These are phyloP conservation scores for Ogataea paradorogensis DNA, from an alignment of 805 yeast species.

Conservation along the genomic window DNA sequence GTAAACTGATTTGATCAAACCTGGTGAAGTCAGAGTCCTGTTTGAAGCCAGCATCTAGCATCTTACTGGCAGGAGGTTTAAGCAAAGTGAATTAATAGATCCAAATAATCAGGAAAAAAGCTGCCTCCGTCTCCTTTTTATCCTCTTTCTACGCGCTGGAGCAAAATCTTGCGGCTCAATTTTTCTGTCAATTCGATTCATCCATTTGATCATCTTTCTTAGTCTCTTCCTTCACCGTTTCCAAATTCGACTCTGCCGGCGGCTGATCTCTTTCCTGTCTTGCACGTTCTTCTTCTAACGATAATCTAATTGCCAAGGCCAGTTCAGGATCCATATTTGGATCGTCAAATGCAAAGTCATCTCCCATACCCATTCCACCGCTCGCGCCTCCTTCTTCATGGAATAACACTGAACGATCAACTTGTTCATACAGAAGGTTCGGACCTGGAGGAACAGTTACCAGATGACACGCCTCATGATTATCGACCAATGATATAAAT, in stretches of 20 bases:
- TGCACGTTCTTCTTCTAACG: constrained; percentile 90
- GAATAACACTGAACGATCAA: constrained; percentile 73
- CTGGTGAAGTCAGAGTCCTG: constrained; percentile 8
- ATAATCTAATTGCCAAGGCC: constrained; percentile 91
- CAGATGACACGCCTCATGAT: constrained; percentile 74
- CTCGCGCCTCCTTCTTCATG: constrained; percentile 57
- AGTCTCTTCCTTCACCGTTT: constrained; percentile 24
- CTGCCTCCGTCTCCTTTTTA: constrained; percentile 4
- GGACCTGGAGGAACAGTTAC: constrained; percentile 89
- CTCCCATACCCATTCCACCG: constrained; percentile 36
- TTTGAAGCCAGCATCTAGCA: constrained; percentile 20
- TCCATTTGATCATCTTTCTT: constrained; percentile 22
- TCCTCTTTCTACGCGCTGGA: constrained; percentile 16
- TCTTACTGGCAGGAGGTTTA: constrained; percentile 10
- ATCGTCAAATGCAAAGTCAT: constrained; percentile 69
- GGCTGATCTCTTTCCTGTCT: constrained; percentile 77
- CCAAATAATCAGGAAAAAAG: constrained; percentile 5
- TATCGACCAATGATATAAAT: constrained; percentile 70
- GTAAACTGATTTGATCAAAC: constrained; percentile 9
- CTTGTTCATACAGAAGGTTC: constrained; percentile 73
- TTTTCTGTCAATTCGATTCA: constrained; percentile 18
- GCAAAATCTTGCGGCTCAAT: constrained; percentile 9
- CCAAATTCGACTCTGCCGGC: constrained; percentile 17
- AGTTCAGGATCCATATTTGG: constrained; percentile 95
- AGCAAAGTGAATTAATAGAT: constrained; percentile 11